Base-by-base conservation (phyloP, 495 filamentous ascomycete species). In the Aspergillus saccharolyticus region DNA sequence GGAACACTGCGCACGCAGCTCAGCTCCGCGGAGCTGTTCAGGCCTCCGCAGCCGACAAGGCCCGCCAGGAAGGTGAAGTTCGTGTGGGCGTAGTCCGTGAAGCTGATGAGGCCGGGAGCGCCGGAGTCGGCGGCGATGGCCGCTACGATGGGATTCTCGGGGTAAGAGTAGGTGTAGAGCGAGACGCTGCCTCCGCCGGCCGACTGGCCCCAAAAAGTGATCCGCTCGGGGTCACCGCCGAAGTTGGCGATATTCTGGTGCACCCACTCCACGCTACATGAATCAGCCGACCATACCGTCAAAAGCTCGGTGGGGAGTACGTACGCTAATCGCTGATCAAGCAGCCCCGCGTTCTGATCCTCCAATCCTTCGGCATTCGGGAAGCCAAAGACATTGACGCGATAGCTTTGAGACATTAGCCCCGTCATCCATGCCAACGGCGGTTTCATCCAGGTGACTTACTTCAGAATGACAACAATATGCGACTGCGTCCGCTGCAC, bases 191-290 rank as follows among this genome's bases (percentile, higher is more conserved):
- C 52, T 18, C 43, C 71, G 3, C 75, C 67, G 33, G 70, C 64
- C 42, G 73, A 69, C 53, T 74, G 63, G 46, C 66, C 68, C 42
- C 64, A 70, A 8, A 75, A 63, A n/a, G 68, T 71, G 52, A 77
- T 72, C 20, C 60, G 54, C 1, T 59, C 55, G 1, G 66, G 63
- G 53, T 75, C 73, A 18, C 72, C 77, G 47, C 74, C 72, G 47
- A 75, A 77, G 15, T 58, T 51, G 14, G 45, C 62, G 17, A 71
- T 73, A 53, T 75, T 73, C 5, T 66, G 48, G 16, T 57, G 63
- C 24, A 72, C 62, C 70, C 71, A 75, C 49, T 75, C 62, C 16
- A 77, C 62, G 16, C 69, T 73, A n/a, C 63, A 62, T 58, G 75
- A 33, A 16, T 43, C 28, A 15, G 9, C 54, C 42, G 54, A 18